These are phyloP conservation scores for Moesziomyces sp. DNA, from an alignment of 1,284 basidiomycete genomes.

Conservation along the genomic window DNA sequence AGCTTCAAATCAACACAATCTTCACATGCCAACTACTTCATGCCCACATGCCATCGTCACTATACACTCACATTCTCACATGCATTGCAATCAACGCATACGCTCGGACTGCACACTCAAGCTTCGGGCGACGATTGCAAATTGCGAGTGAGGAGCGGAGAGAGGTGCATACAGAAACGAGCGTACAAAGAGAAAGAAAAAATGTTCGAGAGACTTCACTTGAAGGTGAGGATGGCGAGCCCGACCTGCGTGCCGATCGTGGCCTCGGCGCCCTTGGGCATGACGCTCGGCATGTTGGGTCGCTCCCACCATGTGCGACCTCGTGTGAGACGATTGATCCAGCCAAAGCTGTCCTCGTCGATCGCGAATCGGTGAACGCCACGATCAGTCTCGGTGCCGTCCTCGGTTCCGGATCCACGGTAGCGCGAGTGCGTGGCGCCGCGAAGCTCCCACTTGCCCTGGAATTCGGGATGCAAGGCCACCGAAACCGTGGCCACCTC, in stretches of 20 bases:
- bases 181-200: background rate
- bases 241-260: slow-evolving; percentile 33
- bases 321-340: slow-evolving; percentile 36
- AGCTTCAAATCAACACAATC: too few species aligned
- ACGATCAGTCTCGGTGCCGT: slow-evolving; percentile 18
- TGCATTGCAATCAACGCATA: too few species aligned
- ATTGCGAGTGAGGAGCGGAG: background rate
- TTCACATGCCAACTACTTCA: background rate
- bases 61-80: too few species aligned
- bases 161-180: slow-evolving; percentile 4
- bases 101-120: too few species aligned
- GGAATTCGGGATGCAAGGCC: slow-evolving; percentile 32
- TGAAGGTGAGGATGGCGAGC: slow-evolving; percentile 38
- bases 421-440: slow-evolving; percentile 46
- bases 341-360: slow-evolving; percentile 44
- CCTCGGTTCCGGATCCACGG: slow-evolving; percentile 26
- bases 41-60: background rate
- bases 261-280: slow-evolving; percentile 28
- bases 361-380: slow-evolving; percentile 30
- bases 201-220: slow-evolving; percentile 12
- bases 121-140: background rate
- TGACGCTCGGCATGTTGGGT: slow-evolving; percentile 7
- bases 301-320: slow-evolving; percentile 38
- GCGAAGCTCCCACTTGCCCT: slow-evolving; percentile 44
- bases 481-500: slow-evolving; percentile 38